Evolutionary conservation across 2,329 filamentous ascomycete genomes (phyloP).

Genomic region (Capronia epimyces): DNA sequence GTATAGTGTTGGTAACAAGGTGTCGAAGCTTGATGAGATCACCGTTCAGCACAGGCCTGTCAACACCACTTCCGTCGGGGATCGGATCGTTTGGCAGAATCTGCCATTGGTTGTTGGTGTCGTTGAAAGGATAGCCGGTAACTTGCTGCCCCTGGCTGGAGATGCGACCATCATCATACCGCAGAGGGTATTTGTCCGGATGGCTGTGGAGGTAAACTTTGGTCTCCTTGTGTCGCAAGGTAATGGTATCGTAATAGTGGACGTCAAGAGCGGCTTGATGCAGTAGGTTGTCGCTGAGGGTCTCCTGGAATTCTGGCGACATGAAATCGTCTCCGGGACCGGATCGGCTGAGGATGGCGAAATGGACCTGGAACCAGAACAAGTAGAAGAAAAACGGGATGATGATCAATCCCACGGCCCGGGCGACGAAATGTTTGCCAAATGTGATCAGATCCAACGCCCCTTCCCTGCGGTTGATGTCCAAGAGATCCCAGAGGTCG

Average conservation of each 20-base stretch:
- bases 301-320: constrained; percentile 97
- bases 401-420: constrained; percentile 77
- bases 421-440: constrained; percentile 81
- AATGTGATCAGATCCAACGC: constrained; percentile 75
- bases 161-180: constrained; percentile 94
- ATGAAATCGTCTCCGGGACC: constrained; percentile 98
- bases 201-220: constrained; percentile 96
- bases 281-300: constrained; percentile 90
- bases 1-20: constrained; percentile 73
- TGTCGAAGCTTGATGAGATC: constrained; percentile 84
- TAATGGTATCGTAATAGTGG: constrained; percentile 83
- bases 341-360: constrained; percentile 77
- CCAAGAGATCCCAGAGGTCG: constrained; percentile 89
- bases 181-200: constrained; percentile 77
- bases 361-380: constrained; percentile 99
- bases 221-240: constrained; percentile 92
- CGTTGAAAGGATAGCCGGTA: constrained; percentile 94
- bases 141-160: constrained; percentile 98
- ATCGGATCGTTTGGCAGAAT: constrained; percentile 63
- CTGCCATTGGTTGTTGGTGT: constrained; percentile 99
- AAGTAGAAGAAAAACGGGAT: constrained; percentile 96
- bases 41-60: constrained; percentile 69
- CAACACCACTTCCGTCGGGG: constrained; percentile 51
- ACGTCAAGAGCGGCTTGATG: constrained; percentile 78
- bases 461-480: constrained; percentile 78